Evolutionary conservation across 495 filamentous ascomycete species (phyloP), one percentile per base, ranked within the genome.

Genomic region (Xylaria acuta): DNA sequence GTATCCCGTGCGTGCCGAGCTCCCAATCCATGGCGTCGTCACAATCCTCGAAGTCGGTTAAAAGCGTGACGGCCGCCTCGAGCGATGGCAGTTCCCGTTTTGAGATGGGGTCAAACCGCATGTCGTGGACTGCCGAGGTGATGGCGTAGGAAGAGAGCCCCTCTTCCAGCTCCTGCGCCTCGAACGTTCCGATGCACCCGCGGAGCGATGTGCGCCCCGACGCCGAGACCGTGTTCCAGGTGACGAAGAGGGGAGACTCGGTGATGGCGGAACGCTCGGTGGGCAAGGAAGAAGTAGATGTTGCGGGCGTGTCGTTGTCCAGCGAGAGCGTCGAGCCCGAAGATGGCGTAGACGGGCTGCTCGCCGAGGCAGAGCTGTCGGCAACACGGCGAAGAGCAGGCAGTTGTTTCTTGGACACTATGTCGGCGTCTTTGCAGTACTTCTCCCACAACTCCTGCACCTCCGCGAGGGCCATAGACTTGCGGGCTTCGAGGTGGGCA

Each of bases 111-210:
- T 80, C 80, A 84, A 98, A 97, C 59, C 97, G 93, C 64, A 85
- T 89, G 81, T 99, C 96, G 64, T 97, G 89, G 70, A 97, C 90
- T 1, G 95, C 95, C 85, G 94, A 93, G 68, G 92, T 97, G 60
- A 97, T 84, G 56, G 96, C 92, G 82, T 98, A 98, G 54, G 86
- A 90, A 45, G 88, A 86, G 38, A 99, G 83, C 2, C 94, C 96
- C 5, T 86, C 76, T 30, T 88, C 84, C 11, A 99, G 88, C 32
- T 90, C 87, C 76, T 94, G 92, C 6, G 90, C 79, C 70, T 96
- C 94, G 78, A 98, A 98, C 0, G 96, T 99, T 73, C 96, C 96
- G 76, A 99, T 99, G 86, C 96, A 99, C 40, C 96, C 96, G 59
- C 96, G 92, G 20, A 99, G 87, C 43, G 87, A 89, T 74, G 89